A percentile compares a stretch with the other conserved stretches of the same genome.
These are phyloP conservation scores for Penicillium odoratum DNA, from an alignment of 495 filamentous ascomycete genomes.

Conservation along the genomic window DNA sequence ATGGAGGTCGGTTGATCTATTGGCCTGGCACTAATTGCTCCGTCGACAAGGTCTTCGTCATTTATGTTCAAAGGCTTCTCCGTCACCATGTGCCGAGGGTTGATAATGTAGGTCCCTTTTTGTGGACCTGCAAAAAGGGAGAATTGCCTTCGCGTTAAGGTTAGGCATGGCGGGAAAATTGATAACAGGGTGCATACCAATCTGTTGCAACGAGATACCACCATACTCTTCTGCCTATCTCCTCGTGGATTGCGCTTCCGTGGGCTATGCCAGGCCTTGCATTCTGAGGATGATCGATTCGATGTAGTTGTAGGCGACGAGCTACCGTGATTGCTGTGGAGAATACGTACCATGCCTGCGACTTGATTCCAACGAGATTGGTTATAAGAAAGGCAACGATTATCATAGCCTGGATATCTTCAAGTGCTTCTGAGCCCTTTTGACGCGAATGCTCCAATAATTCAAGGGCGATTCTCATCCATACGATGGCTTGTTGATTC, in stretches of 20 bases:
- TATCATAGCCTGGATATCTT: constrained; percentile 44
- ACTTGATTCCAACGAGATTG: constrained; percentile 42
- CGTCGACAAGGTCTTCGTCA: constrained; percentile 44
- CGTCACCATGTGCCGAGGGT: constrained; percentile 45
- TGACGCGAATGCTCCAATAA: constrained; percentile 38
- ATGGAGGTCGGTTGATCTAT: constrained; percentile 42
- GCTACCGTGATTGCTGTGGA: constrained; percentile 31
- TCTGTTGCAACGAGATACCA: constrained; percentile 50
- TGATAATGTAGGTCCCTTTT: constrained; percentile 42
- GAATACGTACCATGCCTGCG: constrained; percentile 33
- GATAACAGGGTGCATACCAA: constrained; percentile 28
- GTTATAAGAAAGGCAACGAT: constrained; percentile 39
- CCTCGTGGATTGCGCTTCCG: constrained; percentile 29
- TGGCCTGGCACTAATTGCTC: constrained; percentile 29
- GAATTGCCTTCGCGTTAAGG: constrained; percentile 33
- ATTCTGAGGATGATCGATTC: constrained; percentile 37
- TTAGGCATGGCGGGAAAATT: background rate
- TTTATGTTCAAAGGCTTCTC: constrained; percentile 46
- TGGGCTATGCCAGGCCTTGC: constrained; percentile 9
- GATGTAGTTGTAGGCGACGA: constrained; percentile 42
- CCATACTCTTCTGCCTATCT: constrained; percentile 50
- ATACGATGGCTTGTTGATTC: constrained; percentile 27
- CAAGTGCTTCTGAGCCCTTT: constrained; percentile 31
- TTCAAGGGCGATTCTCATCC: constrained; percentile 39
- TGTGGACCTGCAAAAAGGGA: constrained; percentile 34